Percentiles rank a stretch among this genome's conserved stretches.
phyloP scores from a whole-genome alignment of 1,139 yeast genomes.

The Wickerhamiella infanticola region DNA sequence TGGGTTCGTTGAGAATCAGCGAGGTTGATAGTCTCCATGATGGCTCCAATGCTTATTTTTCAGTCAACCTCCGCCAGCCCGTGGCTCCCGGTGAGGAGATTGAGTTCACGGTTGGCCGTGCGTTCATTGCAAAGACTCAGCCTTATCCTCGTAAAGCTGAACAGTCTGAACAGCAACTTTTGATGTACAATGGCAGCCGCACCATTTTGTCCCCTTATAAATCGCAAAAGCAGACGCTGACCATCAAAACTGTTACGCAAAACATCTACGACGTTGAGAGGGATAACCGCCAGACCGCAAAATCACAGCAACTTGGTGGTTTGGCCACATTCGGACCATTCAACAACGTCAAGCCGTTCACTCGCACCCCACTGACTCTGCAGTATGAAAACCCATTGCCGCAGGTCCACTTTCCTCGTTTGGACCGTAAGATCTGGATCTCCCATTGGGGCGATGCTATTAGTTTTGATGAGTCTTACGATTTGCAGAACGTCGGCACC shows the following conservation, averaged over 20 bases:
- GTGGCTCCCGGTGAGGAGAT: conserved; percentile 44
- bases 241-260: conserved; percentile 21
- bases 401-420: conserved; percentile 39
- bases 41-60: conserved; percentile 27
- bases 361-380: conserved; percentile 36
- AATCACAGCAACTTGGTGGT: neutral
- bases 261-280: conserved; percentile 9
- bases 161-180: conserved; percentile 47
- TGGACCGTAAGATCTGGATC: conserved; percentile 71
- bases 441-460: conserved; percentile 54
- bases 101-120: conserved; percentile 38
- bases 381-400: conserved; percentile 57
- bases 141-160: conserved; percentile 53
- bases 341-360: conserved; percentile 31
- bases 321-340: conserved; percentile 40
- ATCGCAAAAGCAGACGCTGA: conserved; percentile 37
- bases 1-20: conserved; percentile 7
- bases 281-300: neutral
- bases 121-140: conserved; percentile 33
- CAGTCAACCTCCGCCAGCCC: conserved; percentile 44
- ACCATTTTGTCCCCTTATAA: conserved; percentile 48
- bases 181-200: conserved; percentile 41
- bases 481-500: conserved; percentile 65
- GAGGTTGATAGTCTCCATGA: conserved; percentile 9
- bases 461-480: conserved; percentile 72